Base-by-base conservation (phyloP, 1,139 yeast genomes). In the Kluyveromyces sp. region DNA sequence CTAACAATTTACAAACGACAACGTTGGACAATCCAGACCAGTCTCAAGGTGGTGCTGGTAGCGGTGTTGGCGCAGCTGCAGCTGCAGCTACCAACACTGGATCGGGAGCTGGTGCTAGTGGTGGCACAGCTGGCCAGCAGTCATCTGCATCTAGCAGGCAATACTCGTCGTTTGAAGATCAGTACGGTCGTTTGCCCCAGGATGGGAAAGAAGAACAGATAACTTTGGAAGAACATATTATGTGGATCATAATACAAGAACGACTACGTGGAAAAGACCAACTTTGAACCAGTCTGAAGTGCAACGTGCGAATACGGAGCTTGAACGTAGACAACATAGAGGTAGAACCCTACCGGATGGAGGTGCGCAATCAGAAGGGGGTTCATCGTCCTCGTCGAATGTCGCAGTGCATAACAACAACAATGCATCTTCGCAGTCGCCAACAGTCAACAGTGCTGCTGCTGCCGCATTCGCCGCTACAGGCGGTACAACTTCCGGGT, bases 161-260 rank as follows among this genome's bases (percentile, higher is more conserved):
- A 56, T 83, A 81, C 58, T 85, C 95, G 2, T 87, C 97, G 1
- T 92, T 92, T 64, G 98, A 92, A 67, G 99, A 92, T 68, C 97
- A 92, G 64, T 80, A 82, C 59, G 99, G 99, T 42, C 77, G 97
- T 60, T 74, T 92, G 56, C 99, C 98, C 87, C 97, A 3, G 99
- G 99, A 3, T 92, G 98, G 98, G 99, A 92, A 68, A 81, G 98
- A 58, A 80, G 97, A 67, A 90, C 97, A 1, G 99, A 92, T 66
- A 89, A 89, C 64, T 86, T 89, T 60, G 98, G 98, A 32, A 80
- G 99, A 61, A 92, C 97, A 0, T 92, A 94, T 67, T 92, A 92
- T 64, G 98, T 92, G 38, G 99, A 92, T 68, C 99, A 92, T 69
- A 90, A 90, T 66, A 87, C 96, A 32, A 81, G 97, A 68, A 86